phyloP scores from a whole-genome alignment of 1,139 yeast genomes.

The Pichia sp. region DNA sequence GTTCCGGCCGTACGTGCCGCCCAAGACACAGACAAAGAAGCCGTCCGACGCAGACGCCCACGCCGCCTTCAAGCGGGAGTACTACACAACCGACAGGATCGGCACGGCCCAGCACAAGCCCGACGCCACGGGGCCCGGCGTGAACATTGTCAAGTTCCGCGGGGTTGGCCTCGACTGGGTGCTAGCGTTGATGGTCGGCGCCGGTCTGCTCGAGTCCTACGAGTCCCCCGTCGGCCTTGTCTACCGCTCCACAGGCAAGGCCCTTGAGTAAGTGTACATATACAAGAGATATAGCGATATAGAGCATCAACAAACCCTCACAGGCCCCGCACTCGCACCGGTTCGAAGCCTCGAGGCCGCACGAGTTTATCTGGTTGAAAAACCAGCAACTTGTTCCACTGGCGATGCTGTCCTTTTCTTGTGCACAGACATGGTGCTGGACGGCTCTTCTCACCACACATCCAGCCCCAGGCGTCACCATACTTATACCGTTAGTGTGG shows the following conservation, averaged over 20 bases:
- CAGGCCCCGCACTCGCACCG: too few species aligned
- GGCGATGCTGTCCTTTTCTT: too few species aligned
- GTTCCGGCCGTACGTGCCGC: slow-evolving; percentile 7
- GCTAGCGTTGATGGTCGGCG: slow-evolving; percentile 60
- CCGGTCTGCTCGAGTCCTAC: slow-evolving; percentile 65
- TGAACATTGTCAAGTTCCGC: slow-evolving; percentile 14
- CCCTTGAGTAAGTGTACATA: too few species aligned
- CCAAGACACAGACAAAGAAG: neutral
- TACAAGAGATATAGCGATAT: too few species aligned
- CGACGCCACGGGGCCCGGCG: slow-evolving; percentile 10
- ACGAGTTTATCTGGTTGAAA: too few species aligned
- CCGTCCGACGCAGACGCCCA: neutral
- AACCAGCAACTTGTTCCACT: too few species aligned
- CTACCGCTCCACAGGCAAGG: slow-evolving; percentile 54
- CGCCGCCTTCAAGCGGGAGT: slow-evolving; percentile 6
- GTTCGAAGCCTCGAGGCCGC: too few species aligned
- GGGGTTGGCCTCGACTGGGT: slow-evolving; percentile 47
- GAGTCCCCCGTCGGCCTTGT: slow-evolving; percentile 69
- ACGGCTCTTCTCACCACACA: slow-evolving; percentile 1
- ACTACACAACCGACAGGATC: slow-evolving; percentile 12
- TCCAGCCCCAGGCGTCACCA: slow-evolving; percentile 16
- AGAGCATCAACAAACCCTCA: too few species aligned
- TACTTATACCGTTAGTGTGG: slow-evolving; percentile 10
- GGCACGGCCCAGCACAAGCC: slow-evolving; percentile 2
- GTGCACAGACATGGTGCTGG: too few species aligned